phyloP scores from a whole-genome alignment of 169 alveolate genomes.

The Eimeria acervulina region DNA sequence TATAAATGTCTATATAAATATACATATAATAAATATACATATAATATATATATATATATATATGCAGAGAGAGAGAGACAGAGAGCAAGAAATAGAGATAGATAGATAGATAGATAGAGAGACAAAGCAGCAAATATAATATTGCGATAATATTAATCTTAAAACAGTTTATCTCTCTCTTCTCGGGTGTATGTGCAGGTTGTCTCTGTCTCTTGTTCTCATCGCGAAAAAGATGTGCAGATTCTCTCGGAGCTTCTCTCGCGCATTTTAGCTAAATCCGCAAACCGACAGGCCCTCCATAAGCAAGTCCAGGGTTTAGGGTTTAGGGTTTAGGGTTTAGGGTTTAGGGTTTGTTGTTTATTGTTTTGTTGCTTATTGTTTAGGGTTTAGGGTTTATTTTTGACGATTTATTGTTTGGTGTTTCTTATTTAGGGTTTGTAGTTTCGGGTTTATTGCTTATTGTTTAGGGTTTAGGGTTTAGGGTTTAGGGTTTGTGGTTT shows the following conservation, averaged over 20 bases:
- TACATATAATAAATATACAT: too few species aligned
- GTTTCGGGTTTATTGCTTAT: too few species aligned
- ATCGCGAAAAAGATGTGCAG: slow-evolving; percentile 73
- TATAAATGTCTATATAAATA: too few species aligned
- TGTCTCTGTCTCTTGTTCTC: slow-evolving; percentile 70
- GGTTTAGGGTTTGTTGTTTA: background rate
- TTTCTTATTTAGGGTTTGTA: too few species aligned
- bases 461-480: too few species aligned
- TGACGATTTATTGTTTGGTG: too few species aligned
- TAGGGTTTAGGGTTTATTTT: too few species aligned
- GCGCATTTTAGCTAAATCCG: slow-evolving; percentile 32
- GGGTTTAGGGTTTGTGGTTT: slow-evolving; percentile 1
- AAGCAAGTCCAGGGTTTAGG: slow-evolving; percentile 2
- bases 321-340: background rate
- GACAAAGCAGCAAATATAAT: background rate
- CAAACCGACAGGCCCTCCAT: background rate
- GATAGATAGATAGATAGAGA: too few species aligned
- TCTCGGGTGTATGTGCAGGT: background rate
- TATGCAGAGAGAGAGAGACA: too few species aligned
- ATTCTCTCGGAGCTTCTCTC: slow-evolving; percentile 39
- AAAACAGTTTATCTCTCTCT: background rate
- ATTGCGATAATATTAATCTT: background rate
- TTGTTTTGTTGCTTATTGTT: too few species aligned
- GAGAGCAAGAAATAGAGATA: too few species aligned
- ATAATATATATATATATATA: too few species aligned